Base-by-base conservation (phyloP, 1,139 yeast genomes). In the Waltiozyma sp. region DNA sequence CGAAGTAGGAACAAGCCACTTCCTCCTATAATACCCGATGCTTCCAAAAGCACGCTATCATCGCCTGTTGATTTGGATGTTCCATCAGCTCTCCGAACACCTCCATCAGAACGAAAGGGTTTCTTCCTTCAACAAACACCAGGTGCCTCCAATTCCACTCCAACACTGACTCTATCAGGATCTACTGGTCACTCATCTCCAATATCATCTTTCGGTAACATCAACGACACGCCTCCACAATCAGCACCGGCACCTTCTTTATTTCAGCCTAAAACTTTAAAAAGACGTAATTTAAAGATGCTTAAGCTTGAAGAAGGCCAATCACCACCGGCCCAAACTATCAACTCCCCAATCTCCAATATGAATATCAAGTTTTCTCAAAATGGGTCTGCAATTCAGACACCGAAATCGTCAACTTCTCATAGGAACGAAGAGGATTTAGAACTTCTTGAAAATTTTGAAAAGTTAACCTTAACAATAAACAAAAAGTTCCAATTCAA, bases 251-350 rank as follows among this genome's bases (percentile, higher is more conserved):
- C 45, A 3, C 41, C 53, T 3, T 46, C 57, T 8, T 54, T 57
- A 39, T 73, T 62, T 60, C 73, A 66, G 53, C 64, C 80, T 37
- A 81, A 77, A 57, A 71, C 91, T 4, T 62, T 86, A 48, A 76
- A 75, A 49, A 71, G 95, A 44, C 76, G 83, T 52, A 87, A 87
- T 59, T 68, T 83, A 58, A 87, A 87, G 59, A 73, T 83, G 48
- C 68, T 86, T 38, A 76, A 82, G 31, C 64, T 86, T 37, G 64
- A 62, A 8, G 58, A 52, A 14, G 49, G 50, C 7, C 34, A 31
- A 31, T 4, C 16, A 31, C 34, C 4, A 31, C 34, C 11, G 18
- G 3, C 34, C 4, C 40, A 24, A 36, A 47, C 4, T 39, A 40
- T 26, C 39, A 41, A 2, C 36, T 16, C 28, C 4, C 38, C 45